phyloP scores from a whole-genome alignment of 73 alveolate species.

The Tetrahymena thermophila region DNA sequence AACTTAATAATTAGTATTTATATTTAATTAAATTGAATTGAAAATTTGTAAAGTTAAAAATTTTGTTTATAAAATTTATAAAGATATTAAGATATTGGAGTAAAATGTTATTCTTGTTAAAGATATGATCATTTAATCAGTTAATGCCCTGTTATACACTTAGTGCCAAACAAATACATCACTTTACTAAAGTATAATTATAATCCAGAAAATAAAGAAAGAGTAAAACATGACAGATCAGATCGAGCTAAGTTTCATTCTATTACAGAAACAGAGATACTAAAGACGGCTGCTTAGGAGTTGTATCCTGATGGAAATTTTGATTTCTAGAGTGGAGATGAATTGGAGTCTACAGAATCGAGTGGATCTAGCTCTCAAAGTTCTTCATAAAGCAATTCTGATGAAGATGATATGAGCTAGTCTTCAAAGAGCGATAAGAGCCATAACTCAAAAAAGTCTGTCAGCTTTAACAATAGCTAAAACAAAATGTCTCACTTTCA shows the following conservation, averaged over 20 bases:
- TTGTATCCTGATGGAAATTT: neutral
- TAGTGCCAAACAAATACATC: neutral
- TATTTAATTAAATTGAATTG: no score
- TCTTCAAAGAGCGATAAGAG: neutral
- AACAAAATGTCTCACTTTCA: neutral
- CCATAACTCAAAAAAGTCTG: neutral
- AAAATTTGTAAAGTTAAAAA: no score
- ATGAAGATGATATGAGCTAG: neutral
- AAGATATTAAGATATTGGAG: neutral
- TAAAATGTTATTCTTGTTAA: neutral
- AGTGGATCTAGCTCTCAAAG: neutral
- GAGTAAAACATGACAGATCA: neutral
- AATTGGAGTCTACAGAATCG: neutral
- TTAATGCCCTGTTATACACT: neutral
- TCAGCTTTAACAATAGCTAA: neutral
- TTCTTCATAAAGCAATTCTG: neutral
- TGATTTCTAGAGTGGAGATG: neutral
- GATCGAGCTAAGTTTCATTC: neutral
- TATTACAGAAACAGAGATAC: neutral
- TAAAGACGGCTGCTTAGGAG: neutral
- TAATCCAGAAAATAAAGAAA: neutral
- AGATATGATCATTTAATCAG: neutral
- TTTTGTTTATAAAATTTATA: neutral
- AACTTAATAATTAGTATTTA: no score
- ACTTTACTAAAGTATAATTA: neutral